Base-by-base conservation (phyloP, 495 filamentous ascomycete species). In the Penicillium macrosclerotiorum region DNA sequence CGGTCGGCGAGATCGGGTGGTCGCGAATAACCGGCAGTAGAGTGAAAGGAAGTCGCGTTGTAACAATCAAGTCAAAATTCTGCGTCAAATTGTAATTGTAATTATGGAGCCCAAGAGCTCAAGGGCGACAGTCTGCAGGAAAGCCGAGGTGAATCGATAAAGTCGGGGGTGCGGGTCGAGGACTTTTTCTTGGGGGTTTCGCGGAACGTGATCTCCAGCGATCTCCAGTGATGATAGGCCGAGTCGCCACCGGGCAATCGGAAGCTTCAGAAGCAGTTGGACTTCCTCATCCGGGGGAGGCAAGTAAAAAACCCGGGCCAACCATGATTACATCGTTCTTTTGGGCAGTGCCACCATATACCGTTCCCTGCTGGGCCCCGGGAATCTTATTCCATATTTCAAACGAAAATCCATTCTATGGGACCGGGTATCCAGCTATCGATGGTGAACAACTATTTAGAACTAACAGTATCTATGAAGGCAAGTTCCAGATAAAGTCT, bases 401-500 rank as follows among this genome's bases (percentile, higher is more conserved):
- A 12, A 41, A 17, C n/a, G n/a, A n/a, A n/a, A n/a, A n/a, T n/a
- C n/a, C n/a, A n/a, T n/a, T n/a, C n/a, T n/a, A n/a, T n/a, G n/a
- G n/a, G n/a, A n/a, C n/a, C n/a, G n/a, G n/a, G n/a, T n/a, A n/a
- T n/a, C n/a, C n/a, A n/a, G n/a, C n/a, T n/a, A n/a, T n/a, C n/a
- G n/a, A n/a, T n/a, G n/a, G n/a, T n/a, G n/a, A n/a, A n/a, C n/a
- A 27, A 27, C 17, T 25, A 38, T 38, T 32, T 45, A 14, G 30
- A 35, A 0, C 8, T 37, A 22, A n/a, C 4, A 8, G 20, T 14
- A 27, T 33, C 65, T 55, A 72, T 3, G 65, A 62, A 36, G 72
- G 72, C 42, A 75, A 45, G 52, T 76, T 76, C 73, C 73, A 78
- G 14, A 78, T 71, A 35, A 78, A 78, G 54, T 75, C 67, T 36